Evolutionary conservation across 805 yeast species (phyloP).

Genomic region (Jamesozyma gamospora): DNA sequence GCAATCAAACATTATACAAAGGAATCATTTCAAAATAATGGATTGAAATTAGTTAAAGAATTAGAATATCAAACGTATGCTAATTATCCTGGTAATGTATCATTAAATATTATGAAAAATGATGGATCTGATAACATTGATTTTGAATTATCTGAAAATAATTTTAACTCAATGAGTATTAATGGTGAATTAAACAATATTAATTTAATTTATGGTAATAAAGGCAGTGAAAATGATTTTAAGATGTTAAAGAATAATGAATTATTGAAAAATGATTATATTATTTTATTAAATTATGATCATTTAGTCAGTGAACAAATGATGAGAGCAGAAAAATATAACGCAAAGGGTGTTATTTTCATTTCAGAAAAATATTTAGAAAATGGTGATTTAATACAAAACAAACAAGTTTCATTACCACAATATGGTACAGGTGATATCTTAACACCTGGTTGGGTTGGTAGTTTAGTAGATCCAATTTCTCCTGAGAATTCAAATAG

Average conservation of each 20-base stretch:
- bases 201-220: constrained; percentile 51
- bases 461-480: constrained; percentile 35
- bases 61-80: constrained; percentile 44
- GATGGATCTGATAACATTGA: constrained; percentile 1
- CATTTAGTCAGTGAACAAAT: constrained; percentile 42
- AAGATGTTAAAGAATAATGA: constrained; percentile 29
- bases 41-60: constrained; percentile 36
- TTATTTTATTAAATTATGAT: constrained; percentile 55
- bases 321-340: constrained; percentile 42
- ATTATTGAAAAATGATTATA: constrained; percentile 37
- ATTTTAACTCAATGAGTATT: constrained; percentile 62
- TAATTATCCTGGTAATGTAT: constrained; percentile 39
- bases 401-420: constrained; percentile 44
- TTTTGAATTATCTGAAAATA: constrained; percentile 27
- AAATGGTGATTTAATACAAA: constrained; percentile 27
- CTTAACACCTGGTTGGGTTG: constrained; percentile 61
- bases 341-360: constrained; percentile 60
- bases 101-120: not conserved
- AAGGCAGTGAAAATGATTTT: constrained; percentile 53
- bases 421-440: constrained; percentile 68
- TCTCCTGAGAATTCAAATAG: constrained; percentile 39
- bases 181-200: constrained; percentile 45
- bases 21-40: constrained; percentile 47
- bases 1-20: constrained; percentile 59
- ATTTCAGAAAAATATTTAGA: constrained; percentile 37